Evolutionary conservation across 2,329 filamentous ascomycete species (phyloP).

Genomic region (Ascocoryne sarcoides): DNA sequence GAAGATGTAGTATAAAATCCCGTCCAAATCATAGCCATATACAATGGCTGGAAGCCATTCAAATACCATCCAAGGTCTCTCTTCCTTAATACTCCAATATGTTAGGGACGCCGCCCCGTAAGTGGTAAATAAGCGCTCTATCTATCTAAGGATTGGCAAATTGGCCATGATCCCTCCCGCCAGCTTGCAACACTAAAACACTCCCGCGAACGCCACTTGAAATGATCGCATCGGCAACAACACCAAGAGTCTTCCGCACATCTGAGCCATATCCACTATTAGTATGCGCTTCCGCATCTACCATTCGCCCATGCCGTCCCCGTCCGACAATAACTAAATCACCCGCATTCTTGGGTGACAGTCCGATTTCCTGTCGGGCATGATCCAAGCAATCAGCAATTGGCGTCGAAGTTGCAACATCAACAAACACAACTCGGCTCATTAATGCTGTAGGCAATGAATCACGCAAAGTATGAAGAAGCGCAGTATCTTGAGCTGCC

Average conservation of each 20-base stretch:
- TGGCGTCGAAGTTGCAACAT: slow-evolving; percentile 35
- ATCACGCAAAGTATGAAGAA: slow-evolving; percentile 48
- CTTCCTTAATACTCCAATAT: too few relatives aligned
- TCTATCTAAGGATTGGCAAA: slow-evolving; percentile 29
- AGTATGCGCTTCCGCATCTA: neutral
- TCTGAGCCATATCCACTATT: slow-evolving; percentile 23
- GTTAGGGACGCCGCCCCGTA: too few relatives aligned
- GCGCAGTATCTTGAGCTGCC: slow-evolving; percentile 32
- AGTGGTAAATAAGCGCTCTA: neutral
- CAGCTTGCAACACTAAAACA: slow-evolving; percentile 60
- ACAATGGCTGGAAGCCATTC: too few relatives aligned
- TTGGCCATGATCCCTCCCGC: slow-evolving; percentile 28
- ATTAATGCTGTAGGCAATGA: slow-evolving; percentile 43
- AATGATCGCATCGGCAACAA: slow-evolving; percentile 51
- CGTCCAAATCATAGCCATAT: too few relatives aligned
- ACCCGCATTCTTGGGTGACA: slow-evolving; percentile 55
- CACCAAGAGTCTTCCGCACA: slow-evolving; percentile 45
- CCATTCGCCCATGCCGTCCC: slow-evolving; percentile 17
- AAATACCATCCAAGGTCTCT: too few relatives aligned
- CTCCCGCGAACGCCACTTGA: slow-evolving; percentile 53
- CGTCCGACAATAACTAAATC: slow-evolving; percentile 62
- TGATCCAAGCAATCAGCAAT: slow-evolving; percentile 36
- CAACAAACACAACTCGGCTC: slow-evolving; percentile 48
- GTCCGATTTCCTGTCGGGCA: slow-evolving; percentile 51
- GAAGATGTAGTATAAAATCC: too few relatives aligned